A percentile compares a stretch with the other conserved stretches of the same genome.
Conservation (phyloP, 805 yeast species). For the Yarrowia sp. region DNA sequence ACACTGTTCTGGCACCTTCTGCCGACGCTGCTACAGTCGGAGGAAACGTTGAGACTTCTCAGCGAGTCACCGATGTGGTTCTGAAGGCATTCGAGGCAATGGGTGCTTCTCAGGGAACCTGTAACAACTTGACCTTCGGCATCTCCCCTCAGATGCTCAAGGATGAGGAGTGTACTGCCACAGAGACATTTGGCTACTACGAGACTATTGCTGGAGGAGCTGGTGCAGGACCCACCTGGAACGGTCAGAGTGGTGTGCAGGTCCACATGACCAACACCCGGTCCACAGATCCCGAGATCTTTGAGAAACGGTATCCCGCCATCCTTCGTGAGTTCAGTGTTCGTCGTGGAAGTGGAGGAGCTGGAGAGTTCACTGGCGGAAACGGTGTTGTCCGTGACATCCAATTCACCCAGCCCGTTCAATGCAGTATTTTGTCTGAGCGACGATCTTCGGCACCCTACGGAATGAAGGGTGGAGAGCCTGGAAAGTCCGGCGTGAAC, state of each 20-base stretch:
- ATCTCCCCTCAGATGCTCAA: conserved; percentile 52
- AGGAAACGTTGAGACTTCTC: conserved; percentile 93
- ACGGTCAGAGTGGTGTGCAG: conserved; percentile 86
- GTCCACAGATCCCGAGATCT: conserved; percentile 85
- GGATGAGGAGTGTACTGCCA: conserved; percentile 40
- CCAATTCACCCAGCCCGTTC: conserved; percentile 68
- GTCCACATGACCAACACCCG: conserved; percentile 93
- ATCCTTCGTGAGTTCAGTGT: conserved; percentile 67
- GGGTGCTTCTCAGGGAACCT: conserved; percentile 95
- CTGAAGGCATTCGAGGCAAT: conserved; percentile 81
- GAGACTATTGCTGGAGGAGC: conserved; percentile 96
- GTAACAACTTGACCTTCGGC: conserved; percentile 93
- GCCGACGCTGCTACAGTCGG: conserved; percentile 90
- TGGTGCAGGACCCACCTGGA: conserved; percentile 86
- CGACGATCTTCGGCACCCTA: conserved; percentile 81
- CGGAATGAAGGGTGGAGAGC: conserved; percentile 79
- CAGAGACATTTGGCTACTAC: conserved; percentile 79
- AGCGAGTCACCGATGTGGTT: conserved; percentile 85
- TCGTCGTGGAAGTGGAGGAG: conserved; percentile 75
- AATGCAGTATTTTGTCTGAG: conserved; percentile 80
- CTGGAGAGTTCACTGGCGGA: conserved; percentile 71
- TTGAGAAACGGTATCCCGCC: conserved; percentile 86
- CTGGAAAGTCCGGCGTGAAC: conserved; percentile 71
- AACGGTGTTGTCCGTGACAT: conserved; percentile 83
- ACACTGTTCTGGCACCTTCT: conserved; percentile 67